Base-by-base conservation (phyloP, 225 moss, liverwort and hornwort genomes). In the Anthoceros angustus region DNA sequence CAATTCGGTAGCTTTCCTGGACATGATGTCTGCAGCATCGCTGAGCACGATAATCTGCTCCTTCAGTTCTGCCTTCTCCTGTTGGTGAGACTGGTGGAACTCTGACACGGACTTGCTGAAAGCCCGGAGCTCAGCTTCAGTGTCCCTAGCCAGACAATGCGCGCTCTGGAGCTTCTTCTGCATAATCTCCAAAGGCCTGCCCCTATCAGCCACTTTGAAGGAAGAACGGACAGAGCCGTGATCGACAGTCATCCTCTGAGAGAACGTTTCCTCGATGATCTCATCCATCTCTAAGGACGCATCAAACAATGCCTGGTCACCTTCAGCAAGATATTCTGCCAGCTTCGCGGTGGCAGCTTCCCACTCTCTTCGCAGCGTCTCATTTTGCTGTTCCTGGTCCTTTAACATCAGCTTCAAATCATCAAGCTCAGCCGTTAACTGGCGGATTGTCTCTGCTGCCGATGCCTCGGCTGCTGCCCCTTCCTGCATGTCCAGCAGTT, bases 241-340 rank as follows among this genome's bases (percentile, higher is more conserved):
- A 74, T 14, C 66, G 55, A 11, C 23, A 23, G 70, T 45, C 3
- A 64, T 69, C 62, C 75, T 82, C 5, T 67, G 70, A 15, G 83
- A 76, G 42, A 80, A n/a, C 70, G 75, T 70, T 7, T 76, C 78
- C 67, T 74, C 72, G 18, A 86, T 77, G 12, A 93, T 87, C 18
- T 86, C 87, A 65, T 93, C 89, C 82, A 87, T 76, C 67, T 86
- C 87, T 61, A 73, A 66, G 15, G 81, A 75, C 25, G 83, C 86
- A 73, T 93, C 86, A 63, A 80, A 74, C 0, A 93, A 79, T 38
- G 84, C 81, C 41, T 86, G 77, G 70, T 89, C 89, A 42, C 82
- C 82, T 66, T 85, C 86, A 15, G 79, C 80, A 55, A 89, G 80
- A 69, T 79, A 78, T 45, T 89, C 86, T 39, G 82, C 76, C 63